These are phyloP conservation scores for Phytophthora sansomeana DNA, from an alignment of 352 stramenopile genomes.

Conservation along the genomic window DNA sequence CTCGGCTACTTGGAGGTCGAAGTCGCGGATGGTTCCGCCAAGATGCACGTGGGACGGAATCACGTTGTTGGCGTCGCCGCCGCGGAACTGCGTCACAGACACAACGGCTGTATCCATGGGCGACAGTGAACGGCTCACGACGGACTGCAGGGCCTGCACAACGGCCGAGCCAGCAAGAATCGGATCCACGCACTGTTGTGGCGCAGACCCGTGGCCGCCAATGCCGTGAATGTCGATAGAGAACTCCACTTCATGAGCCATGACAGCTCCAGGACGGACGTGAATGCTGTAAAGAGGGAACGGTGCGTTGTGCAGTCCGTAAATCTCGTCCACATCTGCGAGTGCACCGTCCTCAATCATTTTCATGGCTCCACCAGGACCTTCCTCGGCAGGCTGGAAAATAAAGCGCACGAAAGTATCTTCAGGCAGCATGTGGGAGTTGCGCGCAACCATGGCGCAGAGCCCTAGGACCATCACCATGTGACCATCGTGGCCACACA, in stretches of 20 bases:
- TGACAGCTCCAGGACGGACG: constrained; percentile 88
- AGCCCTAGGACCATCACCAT: constrained; percentile 95
- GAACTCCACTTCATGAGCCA: constrained; percentile 94
- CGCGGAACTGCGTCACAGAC: constrained; percentile 91
- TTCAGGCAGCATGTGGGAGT: constrained; percentile 72
- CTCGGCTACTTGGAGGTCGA: constrained; percentile 87
- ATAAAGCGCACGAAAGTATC: constrained; percentile 92
- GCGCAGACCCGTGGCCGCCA: constrained; percentile 95
- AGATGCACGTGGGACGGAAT: constrained; percentile 90
- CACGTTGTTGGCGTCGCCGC: constrained; percentile 95
- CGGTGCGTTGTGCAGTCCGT: constrained; percentile 92
- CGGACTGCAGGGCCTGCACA: constrained; percentile 93
- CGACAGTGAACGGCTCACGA: constrained; percentile 91
- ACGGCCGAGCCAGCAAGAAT: constrained; percentile 92
- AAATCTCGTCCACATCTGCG: constrained; percentile 88
- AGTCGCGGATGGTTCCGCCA: constrained; percentile 93
- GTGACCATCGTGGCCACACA: constrained; percentile 97
- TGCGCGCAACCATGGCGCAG: constrained; percentile 74
- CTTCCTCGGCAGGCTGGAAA: constrained; percentile 97
- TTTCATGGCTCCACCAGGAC: constrained; percentile 88
- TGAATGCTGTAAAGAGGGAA: constrained; percentile 92
- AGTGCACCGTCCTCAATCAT: constrained; percentile 96
- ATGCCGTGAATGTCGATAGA: constrained; percentile 92
- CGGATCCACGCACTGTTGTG: constrained; percentile 93
- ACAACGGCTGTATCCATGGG: constrained; percentile 94